Conservation (phyloP, 2,329 filamentous ascomycete genomes). For the Didymella sp. region DNA sequence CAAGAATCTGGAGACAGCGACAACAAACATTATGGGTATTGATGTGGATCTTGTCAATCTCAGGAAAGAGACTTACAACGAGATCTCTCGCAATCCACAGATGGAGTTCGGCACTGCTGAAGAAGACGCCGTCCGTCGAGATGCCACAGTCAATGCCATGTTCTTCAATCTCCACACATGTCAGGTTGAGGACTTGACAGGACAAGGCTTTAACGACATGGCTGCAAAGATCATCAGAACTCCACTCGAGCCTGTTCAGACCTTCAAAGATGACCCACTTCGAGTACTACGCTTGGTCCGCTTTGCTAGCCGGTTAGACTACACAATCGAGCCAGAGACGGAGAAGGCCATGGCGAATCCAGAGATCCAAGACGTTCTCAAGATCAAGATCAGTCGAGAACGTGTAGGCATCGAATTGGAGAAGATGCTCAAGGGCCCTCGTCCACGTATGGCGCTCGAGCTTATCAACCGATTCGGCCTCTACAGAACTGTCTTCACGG, state of each 20-base stretch:
- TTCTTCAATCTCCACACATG: constrained; percentile 91
- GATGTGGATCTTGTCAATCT: constrained; percentile 96
- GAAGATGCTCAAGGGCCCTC: constrained; percentile 81
- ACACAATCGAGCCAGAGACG: constrained; percentile 74
- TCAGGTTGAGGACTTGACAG: constrained; percentile 83
- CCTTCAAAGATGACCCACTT: constrained; percentile 92
- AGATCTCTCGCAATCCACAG: constrained; percentile 87
- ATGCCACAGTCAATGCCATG: constrained; percentile 93
- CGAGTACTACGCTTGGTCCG: constrained; percentile 85
- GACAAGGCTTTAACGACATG: constrained; percentile 77
- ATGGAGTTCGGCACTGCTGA: constrained; percentile 93
- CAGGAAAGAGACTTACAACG: constrained; percentile 86
- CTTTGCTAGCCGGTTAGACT: constrained; percentile 85
- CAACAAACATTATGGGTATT: constrained; percentile 81
- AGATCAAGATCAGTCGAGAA: constrained; percentile 89
- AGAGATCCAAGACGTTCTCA: constrained; percentile 81
- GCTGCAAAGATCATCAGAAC: constrained; percentile 76
- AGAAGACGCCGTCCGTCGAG: constrained; percentile 86
- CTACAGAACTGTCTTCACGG: constrained; percentile 76
- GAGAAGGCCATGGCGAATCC: constrained; percentile 76
- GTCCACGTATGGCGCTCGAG: constrained; percentile 67
- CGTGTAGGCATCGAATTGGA: constrained; percentile 85
- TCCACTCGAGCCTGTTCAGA: constrained; percentile 85
- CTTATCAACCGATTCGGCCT: constrained; percentile 71
- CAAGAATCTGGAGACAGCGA: constrained; percentile 93